phyloP scores from a whole-genome alignment of 169 alveolate genomes.

The Eimeria falciformis region DNA sequence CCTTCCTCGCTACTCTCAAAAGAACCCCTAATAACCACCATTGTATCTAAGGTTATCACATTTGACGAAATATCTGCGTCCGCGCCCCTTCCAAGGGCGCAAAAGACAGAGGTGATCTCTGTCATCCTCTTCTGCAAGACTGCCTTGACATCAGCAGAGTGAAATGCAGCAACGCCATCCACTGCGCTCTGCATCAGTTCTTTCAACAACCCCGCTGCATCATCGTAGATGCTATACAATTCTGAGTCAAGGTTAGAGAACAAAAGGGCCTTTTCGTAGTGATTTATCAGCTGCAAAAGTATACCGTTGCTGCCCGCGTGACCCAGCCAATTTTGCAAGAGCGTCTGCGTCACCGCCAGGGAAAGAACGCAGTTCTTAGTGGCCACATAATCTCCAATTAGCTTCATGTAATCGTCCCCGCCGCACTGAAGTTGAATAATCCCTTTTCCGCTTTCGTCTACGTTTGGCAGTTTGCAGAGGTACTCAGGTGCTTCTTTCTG shows the following conservation, averaged over 20 bases:
- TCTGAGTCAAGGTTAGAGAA: not conserved
- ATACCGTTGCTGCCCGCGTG: constrained; percentile 14
- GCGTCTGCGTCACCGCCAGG: not conserved
- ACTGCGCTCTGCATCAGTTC: not conserved
- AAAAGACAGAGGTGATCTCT: not conserved
- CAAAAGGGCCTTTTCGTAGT: constrained; percentile 19
- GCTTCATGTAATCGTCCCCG: constrained; percentile 26
- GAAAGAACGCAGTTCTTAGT: constrained; percentile 34
- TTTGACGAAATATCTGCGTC: not conserved
- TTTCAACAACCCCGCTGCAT: constrained; percentile 25
- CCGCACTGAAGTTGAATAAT: constrained; percentile 21
- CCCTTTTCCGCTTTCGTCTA: not conserved
- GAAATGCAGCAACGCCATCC: constrained; percentile 56
- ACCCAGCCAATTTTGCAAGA: constrained; percentile 65
- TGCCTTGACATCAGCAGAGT: not conserved
- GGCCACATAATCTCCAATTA: constrained; percentile 5
- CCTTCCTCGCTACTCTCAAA: not conserved
- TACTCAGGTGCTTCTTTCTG: not conserved
- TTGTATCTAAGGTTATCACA: not conserved
- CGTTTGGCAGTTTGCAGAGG: not conserved
- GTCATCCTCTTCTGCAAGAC: constrained; percentile 21
- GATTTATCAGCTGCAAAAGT: not conserved
- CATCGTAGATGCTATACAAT: not conserved
- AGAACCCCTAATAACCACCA: constrained; percentile 35
- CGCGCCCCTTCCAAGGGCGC: constrained; percentile 38